Conservation (phyloP, 2,329 filamentous ascomycete species). For the Epichloe baconii region DNA sequence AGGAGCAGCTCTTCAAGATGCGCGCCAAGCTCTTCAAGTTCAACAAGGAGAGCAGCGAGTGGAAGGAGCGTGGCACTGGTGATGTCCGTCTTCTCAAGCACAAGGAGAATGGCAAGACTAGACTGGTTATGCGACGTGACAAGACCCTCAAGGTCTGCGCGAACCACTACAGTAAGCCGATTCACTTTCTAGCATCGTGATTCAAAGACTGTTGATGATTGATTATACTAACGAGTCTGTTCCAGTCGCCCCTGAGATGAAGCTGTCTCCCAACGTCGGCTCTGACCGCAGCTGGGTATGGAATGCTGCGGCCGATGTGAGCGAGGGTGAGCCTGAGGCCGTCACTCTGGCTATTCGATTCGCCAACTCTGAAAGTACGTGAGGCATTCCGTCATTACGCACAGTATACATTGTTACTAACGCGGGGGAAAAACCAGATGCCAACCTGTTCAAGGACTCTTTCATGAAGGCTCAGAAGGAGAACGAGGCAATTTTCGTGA, state of each 20-base stretch:
- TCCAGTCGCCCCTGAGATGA: slow-evolving; percentile 93
- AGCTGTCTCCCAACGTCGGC: slow-evolving; percentile 93
- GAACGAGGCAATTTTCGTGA: slow-evolving; percentile 74
- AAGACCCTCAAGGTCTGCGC: slow-evolving; percentile 99
- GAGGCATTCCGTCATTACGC: not conserved
- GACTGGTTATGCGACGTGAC: slow-evolving; percentile 95
- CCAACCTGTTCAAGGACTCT: slow-evolving; percentile 93
- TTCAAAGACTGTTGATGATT: not conserved
- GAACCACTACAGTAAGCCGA: slow-evolving; percentile 87
- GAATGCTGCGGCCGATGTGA: slow-evolving; percentile 96
- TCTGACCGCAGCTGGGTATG: slow-evolving; percentile 99
- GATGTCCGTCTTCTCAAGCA: slow-evolving; percentile 96
- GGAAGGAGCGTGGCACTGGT: slow-evolving; percentile 98
- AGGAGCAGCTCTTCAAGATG: slow-evolving; percentile 99
- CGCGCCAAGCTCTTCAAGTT: slow-evolving; percentile 99
- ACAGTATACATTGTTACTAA: not conserved
- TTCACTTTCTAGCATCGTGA: not conserved
- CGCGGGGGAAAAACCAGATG: slow-evolving; percentile 42
- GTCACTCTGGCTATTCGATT: slow-evolving; percentile 95
- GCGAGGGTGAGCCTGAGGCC: slow-evolving; percentile 93
- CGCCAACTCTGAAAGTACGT: slow-evolving; percentile 90
- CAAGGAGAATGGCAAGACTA: slow-evolving; percentile 95
- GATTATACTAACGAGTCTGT: slow-evolving; percentile 1
- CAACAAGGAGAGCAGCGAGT: slow-evolving; percentile 79
- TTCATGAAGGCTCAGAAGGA: slow-evolving; percentile 96